These are phyloP conservation scores for Trametes elegans DNA, from an alignment of 768 basidiomycete genomes.

Conservation along the genomic window DNA sequence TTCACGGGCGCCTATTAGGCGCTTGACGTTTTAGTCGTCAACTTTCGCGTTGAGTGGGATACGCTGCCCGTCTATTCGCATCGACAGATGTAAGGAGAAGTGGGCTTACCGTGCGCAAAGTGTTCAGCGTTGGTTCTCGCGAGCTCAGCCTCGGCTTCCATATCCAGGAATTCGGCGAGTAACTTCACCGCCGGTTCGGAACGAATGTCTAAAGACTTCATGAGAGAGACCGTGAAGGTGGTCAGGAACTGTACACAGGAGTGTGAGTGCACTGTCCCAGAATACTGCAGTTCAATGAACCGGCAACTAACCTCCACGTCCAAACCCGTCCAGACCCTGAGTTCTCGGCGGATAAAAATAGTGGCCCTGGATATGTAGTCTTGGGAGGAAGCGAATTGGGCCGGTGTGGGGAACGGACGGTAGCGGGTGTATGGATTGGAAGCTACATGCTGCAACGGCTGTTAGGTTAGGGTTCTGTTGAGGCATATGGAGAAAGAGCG, in stretches of 20 bases:
- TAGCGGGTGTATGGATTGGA: slow-evolving; percentile 85
- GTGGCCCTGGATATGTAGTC: slow-evolving; percentile 76
- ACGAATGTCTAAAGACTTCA: slow-evolving; percentile 92
- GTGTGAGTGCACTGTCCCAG: neutral
- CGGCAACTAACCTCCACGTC: slow-evolving; percentile 73
- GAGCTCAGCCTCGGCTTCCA: slow-evolving; percentile 60
- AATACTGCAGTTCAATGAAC: neutral
- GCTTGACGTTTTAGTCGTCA: too few species aligned
- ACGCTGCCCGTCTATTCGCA: too few species aligned
- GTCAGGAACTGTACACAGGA: slow-evolving; percentile 67
- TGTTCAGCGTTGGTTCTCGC: slow-evolving; percentile 86
- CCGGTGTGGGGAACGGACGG: slow-evolving; percentile 85
- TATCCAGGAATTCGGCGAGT: slow-evolving; percentile 86
- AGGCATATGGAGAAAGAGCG: neutral
- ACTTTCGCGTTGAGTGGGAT: too few species aligned
- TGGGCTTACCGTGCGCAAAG: slow-evolving; percentile 82
- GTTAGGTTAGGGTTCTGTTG: slow-evolving; percentile 12
- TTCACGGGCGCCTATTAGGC: too few species aligned
- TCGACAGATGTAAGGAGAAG: too few species aligned
- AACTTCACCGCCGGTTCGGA: slow-evolving; percentile 83
- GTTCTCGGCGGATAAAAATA: slow-evolving; percentile 77
- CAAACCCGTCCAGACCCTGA: slow-evolving; percentile 84
- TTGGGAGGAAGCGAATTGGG: slow-evolving; percentile 76
- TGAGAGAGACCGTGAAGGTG: slow-evolving; percentile 82
- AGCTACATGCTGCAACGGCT: slow-evolving; percentile 70